Percentiles rank a stretch among this genome's conserved stretches.
Evolutionary conservation across 805 yeast species (phyloP).

Genomic region (Pichia nanzhaoensis): DNA sequence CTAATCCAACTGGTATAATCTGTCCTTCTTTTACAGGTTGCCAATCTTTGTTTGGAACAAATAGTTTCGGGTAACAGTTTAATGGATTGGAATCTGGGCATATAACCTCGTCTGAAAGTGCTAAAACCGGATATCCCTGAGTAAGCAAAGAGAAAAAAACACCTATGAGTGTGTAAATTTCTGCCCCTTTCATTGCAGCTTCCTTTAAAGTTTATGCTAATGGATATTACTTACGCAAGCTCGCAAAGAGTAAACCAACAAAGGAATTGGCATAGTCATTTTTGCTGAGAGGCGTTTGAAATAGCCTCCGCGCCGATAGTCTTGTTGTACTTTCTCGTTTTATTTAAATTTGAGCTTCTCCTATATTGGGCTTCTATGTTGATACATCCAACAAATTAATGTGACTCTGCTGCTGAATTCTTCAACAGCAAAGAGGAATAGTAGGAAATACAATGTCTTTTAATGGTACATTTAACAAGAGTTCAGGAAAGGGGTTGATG

Average conservation of each 20-base stretch:
- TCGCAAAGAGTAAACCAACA: too few relatives aligned
- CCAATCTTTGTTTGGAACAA: constrained; percentile 66
- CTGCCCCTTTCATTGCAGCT: too few relatives aligned
- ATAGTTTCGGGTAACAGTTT: constrained; percentile 58
- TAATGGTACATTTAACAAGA: constrained; percentile 6
- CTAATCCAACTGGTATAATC: constrained; percentile 72
- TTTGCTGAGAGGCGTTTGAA: too few relatives aligned
- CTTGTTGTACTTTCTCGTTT: too few relatives aligned
- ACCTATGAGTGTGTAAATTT: not conserved
- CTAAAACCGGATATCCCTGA: constrained; percentile 1
- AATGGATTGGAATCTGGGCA: constrained; percentile 37
- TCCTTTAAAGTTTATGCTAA: too few relatives aligned
- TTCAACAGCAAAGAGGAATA: not conserved
- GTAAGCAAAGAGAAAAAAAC: not conserved
- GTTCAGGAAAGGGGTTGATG: constrained; percentile 9
- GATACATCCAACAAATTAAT: too few relatives aligned
- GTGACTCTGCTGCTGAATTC: too few relatives aligned
- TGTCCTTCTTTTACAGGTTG: constrained; percentile 63
- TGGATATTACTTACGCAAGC: too few relatives aligned
- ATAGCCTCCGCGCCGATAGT: too few relatives aligned
- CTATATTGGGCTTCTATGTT: too few relatives aligned
- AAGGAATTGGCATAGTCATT: too few relatives aligned
- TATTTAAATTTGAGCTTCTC: too few relatives aligned
- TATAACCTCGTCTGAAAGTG: constrained; percentile 20
- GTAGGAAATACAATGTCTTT: constrained; percentile 3